Base-by-base conservation (phyloP, 2,329 filamentous ascomycete genomes). In the Ophioceras dolichostomum region DNA sequence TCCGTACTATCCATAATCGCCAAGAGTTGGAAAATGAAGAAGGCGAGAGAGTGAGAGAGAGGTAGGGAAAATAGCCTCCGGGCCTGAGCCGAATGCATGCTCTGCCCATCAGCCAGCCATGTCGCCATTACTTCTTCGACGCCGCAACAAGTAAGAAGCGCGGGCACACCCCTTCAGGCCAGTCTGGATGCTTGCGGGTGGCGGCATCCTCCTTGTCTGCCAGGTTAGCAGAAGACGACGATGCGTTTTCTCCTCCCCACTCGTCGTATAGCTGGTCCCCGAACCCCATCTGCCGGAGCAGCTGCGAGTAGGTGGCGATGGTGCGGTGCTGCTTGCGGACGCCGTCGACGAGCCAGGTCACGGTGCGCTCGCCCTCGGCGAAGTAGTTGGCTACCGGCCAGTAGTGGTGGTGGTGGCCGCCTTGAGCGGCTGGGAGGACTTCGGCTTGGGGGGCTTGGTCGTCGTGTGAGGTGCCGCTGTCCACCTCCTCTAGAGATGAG, bases 311-410 rank as follows among this genome's bases (percentile, higher is more conserved):
- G 10, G 58, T 58, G 31, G 54, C 52, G 16, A 64, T 43, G 8
- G 62, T 67, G 4, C 63, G 58, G 48, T 69, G 64, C 45, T 68
- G 60, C 49, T 68, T 69, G 38, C 54, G 47, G 37, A 64, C 58
- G 2, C 59, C 59, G 14, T 56, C 45, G 9, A 56, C 60, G 29
- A 68, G 43, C 63, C 64, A 68, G 34, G 55, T 54, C 4, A 56
- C 58, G 20, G 52, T 47, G 16, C 63, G 50, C 38, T 55, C 43
- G 2, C 64, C 64, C 47, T 69, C 63, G 5, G 50, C 46, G 14
- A 59, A 48, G 42, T 67, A 67, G 22, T 49, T 49, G 45, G 64
- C 56, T 26, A 67, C 43, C 21, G 55, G 56, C 64, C 64, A 68
- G 17, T 54, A 52, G 22, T 47, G 50, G n/a, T 46, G 41, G n/a